Conservation (phyloP, 2,329 filamentous ascomycete species). For the Malbranchea cinnamomea region DNA sequence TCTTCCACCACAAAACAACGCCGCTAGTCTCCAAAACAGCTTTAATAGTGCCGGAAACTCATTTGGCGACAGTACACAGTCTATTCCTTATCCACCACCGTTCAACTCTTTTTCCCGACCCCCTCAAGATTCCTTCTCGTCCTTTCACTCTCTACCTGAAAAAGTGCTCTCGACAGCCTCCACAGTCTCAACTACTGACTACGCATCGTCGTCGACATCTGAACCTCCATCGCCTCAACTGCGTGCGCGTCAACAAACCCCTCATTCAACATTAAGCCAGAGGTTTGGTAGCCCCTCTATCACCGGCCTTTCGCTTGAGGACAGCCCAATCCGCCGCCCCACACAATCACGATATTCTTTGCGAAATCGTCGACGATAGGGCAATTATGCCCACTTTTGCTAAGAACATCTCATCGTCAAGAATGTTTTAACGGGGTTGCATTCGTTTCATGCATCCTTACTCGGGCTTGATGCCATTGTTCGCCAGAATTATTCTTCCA, state of each 20-base stretch:
- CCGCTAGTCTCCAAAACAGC: constrained; percentile 1
- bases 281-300: constrained; percentile 8
- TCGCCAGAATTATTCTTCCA: background rate
- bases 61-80: background rate
- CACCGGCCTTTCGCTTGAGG: constrained; percentile 8
- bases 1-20: constrained; percentile 1
- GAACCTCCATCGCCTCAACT: constrained; percentile 8
- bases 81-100: constrained; percentile 6
- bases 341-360: constrained; percentile 8
- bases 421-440: background rate
- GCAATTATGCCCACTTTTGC: background rate
- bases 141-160: constrained; percentile 9
- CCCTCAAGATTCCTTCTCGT: constrained; percentile 7
- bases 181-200: constrained; percentile 9
- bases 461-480: background rate
- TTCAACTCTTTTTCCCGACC: constrained; percentile 6
- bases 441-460: background rate
- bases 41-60: no score
- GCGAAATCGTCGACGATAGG: constrained; percentile 6
- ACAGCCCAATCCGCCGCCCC: constrained; percentile 2
- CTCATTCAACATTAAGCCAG: constrained; percentile 1
- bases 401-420: background rate
- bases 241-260: constrained; percentile 2
- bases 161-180: constrained; percentile 8
- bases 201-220: constrained; percentile 9